Conservation (phyloP, 2,329 filamentous ascomycete genomes). For the Fusarium chaquense region DNA sequence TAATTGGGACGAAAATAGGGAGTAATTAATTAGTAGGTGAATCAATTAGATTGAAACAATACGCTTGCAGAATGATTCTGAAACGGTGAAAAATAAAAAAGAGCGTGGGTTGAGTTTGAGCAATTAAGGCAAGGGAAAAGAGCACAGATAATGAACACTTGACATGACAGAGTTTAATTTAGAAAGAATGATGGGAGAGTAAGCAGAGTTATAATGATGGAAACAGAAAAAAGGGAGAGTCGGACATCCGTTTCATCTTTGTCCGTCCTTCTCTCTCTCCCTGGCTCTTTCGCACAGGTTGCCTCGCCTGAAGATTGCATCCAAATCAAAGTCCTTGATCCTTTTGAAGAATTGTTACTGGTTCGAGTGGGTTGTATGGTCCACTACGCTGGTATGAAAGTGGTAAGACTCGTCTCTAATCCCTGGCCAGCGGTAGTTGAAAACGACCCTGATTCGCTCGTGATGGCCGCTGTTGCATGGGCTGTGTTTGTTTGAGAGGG, state of each 20-base stretch:
- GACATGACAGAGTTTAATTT: not conserved
- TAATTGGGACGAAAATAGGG: not conserved
- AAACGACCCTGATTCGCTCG: conserved; percentile 46
- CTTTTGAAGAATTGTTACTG: conserved; percentile 12
- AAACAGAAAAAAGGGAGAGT: conserved; percentile 13
- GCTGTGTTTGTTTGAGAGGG: conserved; percentile 40
- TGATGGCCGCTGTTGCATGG: conserved; percentile 50
- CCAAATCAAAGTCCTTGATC: conserved; percentile 11
- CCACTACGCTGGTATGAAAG: conserved; percentile 34
- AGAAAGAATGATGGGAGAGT: not conserved
- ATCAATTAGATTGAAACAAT: conserved; percentile 24
- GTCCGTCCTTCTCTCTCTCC: not conserved
- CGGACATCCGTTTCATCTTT: conserved; percentile 20
- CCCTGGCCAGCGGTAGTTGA: conserved; percentile 11
- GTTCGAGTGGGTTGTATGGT: not conserved
- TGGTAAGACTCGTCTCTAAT: conserved; percentile 20
- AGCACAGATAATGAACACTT: conserved; percentile 22
- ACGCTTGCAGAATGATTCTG: not conserved
- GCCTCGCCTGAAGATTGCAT: conserved; percentile 34
- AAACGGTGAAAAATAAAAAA: not conserved
- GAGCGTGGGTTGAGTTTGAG: conserved; percentile 7
- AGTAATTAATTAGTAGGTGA: not conserved
- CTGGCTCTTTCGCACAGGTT: conserved; percentile 24
- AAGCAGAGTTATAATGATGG: conserved; percentile 25
- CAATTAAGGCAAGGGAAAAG: conserved; percentile 2